Base-by-base conservation (phyloP, 129 eudicot genomes). In the Dittrichia graveolens region DNA sequence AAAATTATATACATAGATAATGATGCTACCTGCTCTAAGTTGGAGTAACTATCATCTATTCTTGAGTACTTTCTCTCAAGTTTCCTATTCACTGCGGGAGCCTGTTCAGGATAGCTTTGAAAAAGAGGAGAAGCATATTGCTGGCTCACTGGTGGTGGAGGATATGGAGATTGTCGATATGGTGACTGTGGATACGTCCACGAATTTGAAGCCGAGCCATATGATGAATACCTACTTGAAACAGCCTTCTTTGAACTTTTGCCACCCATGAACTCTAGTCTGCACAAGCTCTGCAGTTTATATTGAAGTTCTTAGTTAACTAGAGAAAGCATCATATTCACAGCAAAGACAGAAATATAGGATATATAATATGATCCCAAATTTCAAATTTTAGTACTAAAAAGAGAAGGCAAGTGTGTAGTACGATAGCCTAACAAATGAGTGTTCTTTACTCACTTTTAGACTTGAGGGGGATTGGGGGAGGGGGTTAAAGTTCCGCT, bases 1-100 rank as follows among this genome's bases (percentile, higher is more conserved):
- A 24, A 24, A 24, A 24, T 24, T 14, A 67, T n/a, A 69, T 55
- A 61, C 54, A 61, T 8, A 54, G 49, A 34, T 9, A 52, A 71
- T 42, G 8, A 54, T 61, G 38, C 60, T 83, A 91, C 97, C 97
- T 91, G 89, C 62, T 87, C 85, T 72, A 91, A 50, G 80, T 80
- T 83, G 83, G 44, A 74, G 80, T 85, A 91, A 65, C 85, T 73
- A 75, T 91, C 97, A 62, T 91, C 88, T 81, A 91, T 91, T 78
- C 42, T 83, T 24, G 97, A 85, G 71, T 41, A 91, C 77, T 91
- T 91, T 71, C 89, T 85, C 79, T 87, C 96, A 45, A 83, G 85
- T 63, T 48, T 72, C 79, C 47, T 83, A 75, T 78, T 87, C 47
- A 82, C 52, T 61, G 75, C 78, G 18, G 88, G 87, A 72, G 74